These are phyloP conservation scores for Exidia glandulosa DNA, from an alignment of 768 basidiomycete genomes.

Conservation along the genomic window DNA sequence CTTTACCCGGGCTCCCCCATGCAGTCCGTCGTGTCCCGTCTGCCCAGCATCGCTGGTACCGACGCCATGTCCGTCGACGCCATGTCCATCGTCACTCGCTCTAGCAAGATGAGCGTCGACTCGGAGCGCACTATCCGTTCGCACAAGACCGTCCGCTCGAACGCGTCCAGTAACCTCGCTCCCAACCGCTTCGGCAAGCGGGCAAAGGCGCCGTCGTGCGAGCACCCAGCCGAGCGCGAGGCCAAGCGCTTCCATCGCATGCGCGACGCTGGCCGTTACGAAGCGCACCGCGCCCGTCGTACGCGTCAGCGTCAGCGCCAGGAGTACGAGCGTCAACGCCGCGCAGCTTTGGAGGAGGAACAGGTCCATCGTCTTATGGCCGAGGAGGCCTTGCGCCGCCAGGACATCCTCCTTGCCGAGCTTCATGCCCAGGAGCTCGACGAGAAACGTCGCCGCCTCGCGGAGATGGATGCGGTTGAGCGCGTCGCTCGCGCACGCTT, in stretches of 20 bases:
- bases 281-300: not conserved
- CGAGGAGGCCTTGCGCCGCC: not conserved
- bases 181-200: not conserved
- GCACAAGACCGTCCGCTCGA: not conserved
- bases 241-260: too few relatives aligned
- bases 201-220: not conserved
- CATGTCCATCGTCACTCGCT: not conserved
- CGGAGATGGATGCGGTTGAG: not conserved
- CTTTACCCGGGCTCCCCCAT: not conserved
- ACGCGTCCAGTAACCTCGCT: not conserved
- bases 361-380: not conserved
- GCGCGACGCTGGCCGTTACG: not conserved
- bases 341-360: not conserved
- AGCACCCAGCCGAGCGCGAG: too few relatives aligned
- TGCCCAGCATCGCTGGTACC: not conserved
- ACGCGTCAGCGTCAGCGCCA: not conserved
- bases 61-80: not conserved
- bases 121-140: not conserved
- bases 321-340: not conserved
- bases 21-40: not conserved
- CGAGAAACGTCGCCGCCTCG: not conserved
- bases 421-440: not conserved
- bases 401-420: not conserved
- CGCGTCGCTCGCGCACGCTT: not conserved
- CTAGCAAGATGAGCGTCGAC: not conserved